Evolutionary conservation across 495 filamentous ascomycete species (phyloP).

Genomic region (Penicillium antarcticum): DNA sequence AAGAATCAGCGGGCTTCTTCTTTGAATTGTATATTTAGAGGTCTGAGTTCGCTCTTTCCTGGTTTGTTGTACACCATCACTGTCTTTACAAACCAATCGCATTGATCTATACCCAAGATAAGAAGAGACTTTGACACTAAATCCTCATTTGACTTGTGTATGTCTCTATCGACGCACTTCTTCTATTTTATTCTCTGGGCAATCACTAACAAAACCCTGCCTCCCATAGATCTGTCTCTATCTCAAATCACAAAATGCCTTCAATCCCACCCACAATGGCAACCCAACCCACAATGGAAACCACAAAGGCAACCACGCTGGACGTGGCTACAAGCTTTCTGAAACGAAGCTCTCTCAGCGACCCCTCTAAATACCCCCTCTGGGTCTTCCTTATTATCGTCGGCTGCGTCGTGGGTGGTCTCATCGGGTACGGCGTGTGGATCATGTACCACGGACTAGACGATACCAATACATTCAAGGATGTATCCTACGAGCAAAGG

Average conservation of each 20-base stretch:
- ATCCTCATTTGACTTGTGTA: not conserved
- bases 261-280: slow-evolving; percentile 3
- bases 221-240: not conserved
- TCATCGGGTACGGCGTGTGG: slow-evolving; percentile 22
- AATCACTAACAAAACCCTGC: not conserved
- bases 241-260: not conserved
- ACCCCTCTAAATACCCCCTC: slow-evolving; percentile 16
- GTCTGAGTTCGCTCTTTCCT: not conserved
- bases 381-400: slow-evolving; percentile 28
- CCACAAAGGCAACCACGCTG: not conserved
- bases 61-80: not conserved
- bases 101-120: not conserved
- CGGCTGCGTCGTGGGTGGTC: slow-evolving; percentile 16
- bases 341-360: slow-evolving; percentile 10
- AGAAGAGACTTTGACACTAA: not conserved
- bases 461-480: not conserved
- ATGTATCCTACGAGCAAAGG: slow-evolving; percentile 18
- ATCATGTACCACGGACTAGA: slow-evolving; percentile 23
- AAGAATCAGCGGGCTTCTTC: not conserved
- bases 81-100: not conserved
- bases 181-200: not conserved
- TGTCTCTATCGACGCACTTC: not conserved
- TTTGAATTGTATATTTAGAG: not conserved
- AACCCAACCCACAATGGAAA: slow-evolving; percentile 2
- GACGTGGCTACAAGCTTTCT: not conserved